Evolutionary conservation across 306 rosid species (phyloP).

Genomic region (Calophaca sinica): DNA sequence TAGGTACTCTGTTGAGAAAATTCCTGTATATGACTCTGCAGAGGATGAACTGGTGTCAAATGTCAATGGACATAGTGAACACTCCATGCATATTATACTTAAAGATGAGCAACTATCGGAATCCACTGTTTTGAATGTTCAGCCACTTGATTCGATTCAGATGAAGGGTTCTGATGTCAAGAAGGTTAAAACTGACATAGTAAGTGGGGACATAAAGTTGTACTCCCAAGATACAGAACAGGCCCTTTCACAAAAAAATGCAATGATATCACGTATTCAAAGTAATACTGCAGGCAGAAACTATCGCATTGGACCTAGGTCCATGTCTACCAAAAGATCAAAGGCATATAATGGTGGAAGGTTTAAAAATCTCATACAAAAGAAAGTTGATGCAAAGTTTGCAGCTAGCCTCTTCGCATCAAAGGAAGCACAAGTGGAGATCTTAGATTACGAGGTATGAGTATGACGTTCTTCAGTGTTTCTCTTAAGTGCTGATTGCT

Average conservation of each 20-base stretch:
- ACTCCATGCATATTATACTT: constrained; percentile 51
- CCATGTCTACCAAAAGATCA: constrained; percentile 68
- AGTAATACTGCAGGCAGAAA: constrained; percentile 71
- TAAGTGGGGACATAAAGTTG: constrained; percentile 56
- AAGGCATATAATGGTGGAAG: constrained; percentile 65
- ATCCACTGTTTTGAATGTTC: constrained; percentile 57
- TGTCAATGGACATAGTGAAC: constrained; percentile 53
- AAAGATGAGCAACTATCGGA: constrained; percentile 60
- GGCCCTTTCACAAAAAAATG: constrained; percentile 64
- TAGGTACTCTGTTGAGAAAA: constrained; percentile 95
- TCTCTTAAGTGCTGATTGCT: background rate
- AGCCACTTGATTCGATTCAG: constrained; percentile 59
- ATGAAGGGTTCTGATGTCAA: constrained; percentile 53
- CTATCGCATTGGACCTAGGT: constrained; percentile 67
- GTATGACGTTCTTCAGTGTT: background rate
- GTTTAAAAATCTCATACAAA: constrained; percentile 62
- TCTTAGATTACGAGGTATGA: constrained; percentile 75
- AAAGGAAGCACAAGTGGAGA: constrained; percentile 83
- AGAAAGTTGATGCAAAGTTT: constrained; percentile 74
- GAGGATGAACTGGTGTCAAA: constrained; percentile 79
- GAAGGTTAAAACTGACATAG: constrained; percentile 59
- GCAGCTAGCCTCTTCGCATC: constrained; percentile 69
- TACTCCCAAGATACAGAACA: constrained; percentile 60
- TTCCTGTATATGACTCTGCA: constrained; percentile 92
- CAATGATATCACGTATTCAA: constrained; percentile 76